phyloP scores from a whole-genome alignment of 2,329 filamentous ascomycete species.

The Raffaelea albimanens region DNA sequence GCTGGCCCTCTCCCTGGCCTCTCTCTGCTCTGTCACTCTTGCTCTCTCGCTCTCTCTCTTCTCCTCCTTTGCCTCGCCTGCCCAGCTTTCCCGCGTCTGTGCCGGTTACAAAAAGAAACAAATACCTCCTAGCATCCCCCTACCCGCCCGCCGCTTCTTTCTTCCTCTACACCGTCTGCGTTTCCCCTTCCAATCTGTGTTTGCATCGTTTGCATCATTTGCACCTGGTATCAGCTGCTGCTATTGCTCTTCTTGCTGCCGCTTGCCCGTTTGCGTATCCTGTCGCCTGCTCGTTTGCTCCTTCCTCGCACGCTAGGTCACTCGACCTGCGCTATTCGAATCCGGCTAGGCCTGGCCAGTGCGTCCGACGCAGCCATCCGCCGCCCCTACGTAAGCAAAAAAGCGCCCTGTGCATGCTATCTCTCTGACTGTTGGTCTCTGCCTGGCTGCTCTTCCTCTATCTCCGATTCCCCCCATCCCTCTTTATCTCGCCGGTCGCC shows the following conservation, averaged over 20 bases:
- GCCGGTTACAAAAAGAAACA: too few species aligned
- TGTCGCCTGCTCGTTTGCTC: background rate
- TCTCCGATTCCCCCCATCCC: too few species aligned
- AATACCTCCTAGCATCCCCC: too few species aligned
- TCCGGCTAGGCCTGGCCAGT: too few species aligned
- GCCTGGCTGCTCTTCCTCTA: background rate
- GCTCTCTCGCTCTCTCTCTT: slow-evolving; percentile 3
- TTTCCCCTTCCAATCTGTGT: background rate
- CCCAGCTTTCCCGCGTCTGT: background rate
- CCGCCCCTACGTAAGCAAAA: background rate
- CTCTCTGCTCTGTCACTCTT: slow-evolving; percentile 4
- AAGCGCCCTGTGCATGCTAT: background rate
- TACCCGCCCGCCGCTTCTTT: too few species aligned
- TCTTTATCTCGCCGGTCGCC: background rate
- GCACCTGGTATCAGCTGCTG: too few species aligned
- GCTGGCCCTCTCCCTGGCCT: background rate
- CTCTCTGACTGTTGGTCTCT: background rate
- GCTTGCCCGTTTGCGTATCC: too few species aligned
- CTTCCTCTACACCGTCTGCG: background rate
- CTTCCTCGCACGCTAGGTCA: too few species aligned
- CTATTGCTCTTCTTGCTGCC: too few species aligned
- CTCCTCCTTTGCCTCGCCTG: background rate
- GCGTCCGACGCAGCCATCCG: background rate
- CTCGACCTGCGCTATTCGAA: too few species aligned
- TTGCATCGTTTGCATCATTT: background rate